A percentile compares a stretch with the other conserved stretches of the same genome.
Evolutionary conservation across 139 green algal genomes (phyloP).

Genomic region (Volvox africanus): DNA sequence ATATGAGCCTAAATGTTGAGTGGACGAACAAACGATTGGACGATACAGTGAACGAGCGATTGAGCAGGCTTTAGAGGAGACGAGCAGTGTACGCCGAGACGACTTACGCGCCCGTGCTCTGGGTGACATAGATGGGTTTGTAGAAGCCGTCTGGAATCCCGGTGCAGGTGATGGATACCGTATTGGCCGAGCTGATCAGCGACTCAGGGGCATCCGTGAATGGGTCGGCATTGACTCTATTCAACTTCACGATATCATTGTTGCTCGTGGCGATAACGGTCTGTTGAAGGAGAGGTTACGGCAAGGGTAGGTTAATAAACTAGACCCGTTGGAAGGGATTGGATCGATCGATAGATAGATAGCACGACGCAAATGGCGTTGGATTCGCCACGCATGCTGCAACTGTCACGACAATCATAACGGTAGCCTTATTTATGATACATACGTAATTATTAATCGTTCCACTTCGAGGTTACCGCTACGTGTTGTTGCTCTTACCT

Average conservation of each 20-base stretch:
- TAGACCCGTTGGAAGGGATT: too few relatives aligned
- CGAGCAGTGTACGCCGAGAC: not conserved
- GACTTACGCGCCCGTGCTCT: not conserved
- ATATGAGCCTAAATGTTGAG: too few relatives aligned
- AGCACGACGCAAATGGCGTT: too few relatives aligned
- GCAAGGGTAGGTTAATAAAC: too few relatives aligned
- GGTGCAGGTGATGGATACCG: not conserved
- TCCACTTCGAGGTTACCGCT: not conserved
- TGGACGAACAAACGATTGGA: not conserved
- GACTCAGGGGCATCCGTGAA: not conserved
- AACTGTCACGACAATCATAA: too few relatives aligned
- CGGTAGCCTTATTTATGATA: too few relatives aligned
- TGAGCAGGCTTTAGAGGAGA: not conserved
- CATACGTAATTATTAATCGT: too few relatives aligned
- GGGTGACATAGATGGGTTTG: constrained; percentile 16
- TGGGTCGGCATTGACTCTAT: not conserved
- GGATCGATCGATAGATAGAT: too few relatives aligned
- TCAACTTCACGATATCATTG: not conserved
- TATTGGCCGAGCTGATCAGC: not conserved
- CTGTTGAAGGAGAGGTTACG: too few relatives aligned
- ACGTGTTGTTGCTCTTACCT: not conserved
- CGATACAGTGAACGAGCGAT: not conserved
- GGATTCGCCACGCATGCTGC: too few relatives aligned
- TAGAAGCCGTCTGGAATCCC: not conserved
- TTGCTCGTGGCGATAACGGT: too few relatives aligned